Base-by-base conservation (phyloP, 1,284 basidiomycete genomes). In the Trametes versicolor region DNA sequence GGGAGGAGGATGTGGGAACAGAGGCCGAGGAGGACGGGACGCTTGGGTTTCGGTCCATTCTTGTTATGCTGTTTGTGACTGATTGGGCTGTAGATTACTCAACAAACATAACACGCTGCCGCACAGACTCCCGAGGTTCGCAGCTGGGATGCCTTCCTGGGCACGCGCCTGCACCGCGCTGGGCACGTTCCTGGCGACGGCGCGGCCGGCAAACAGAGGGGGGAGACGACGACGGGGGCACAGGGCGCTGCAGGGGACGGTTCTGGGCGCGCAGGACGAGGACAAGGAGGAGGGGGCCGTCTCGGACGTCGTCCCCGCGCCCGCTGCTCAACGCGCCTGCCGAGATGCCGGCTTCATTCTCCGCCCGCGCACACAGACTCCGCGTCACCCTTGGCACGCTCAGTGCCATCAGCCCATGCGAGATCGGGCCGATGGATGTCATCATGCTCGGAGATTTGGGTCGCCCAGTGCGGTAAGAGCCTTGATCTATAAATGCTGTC, bases 341-440 rank as follows among this genome's bases (percentile, higher is more conserved):
- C 67, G 64, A 58, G 53, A 49, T 65, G 66, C 66, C 66, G 66
- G 25, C 4, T 69, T 69, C 56, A 32, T 4, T 53, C 67, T 62
- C 67, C 67, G 67, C 58, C 47, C 43, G 23, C 34, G 36, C 48
- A 41, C 60, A 61, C 63, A 63, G 57, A 57, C 67, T 60, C 62
- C 64, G 55, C 60, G 57, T 55, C 59, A 55, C 57, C 19, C 58
- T 53, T 43, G 37, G 49, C 61, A 53, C 21, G 50, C 43, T 43
- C 19, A 32, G 19, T 41, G 51, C 41, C 64, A 60, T 47, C 54
- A 61, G 52, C 57, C 57, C 67, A 64, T 58, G 64, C 67, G 60
- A 66, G 64, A 66, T 69, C 68, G 68, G 68, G 27, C 68, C 68
- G 68, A 57, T 37, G 37, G 51, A 69, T 64, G 64, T 69, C 67